Percentiles rank a stretch among this genome's conserved stretches.
phyloP scores from a whole-genome alignment of 1,139 yeast species.

The Blastobotrys illinoisensis region DNA sequence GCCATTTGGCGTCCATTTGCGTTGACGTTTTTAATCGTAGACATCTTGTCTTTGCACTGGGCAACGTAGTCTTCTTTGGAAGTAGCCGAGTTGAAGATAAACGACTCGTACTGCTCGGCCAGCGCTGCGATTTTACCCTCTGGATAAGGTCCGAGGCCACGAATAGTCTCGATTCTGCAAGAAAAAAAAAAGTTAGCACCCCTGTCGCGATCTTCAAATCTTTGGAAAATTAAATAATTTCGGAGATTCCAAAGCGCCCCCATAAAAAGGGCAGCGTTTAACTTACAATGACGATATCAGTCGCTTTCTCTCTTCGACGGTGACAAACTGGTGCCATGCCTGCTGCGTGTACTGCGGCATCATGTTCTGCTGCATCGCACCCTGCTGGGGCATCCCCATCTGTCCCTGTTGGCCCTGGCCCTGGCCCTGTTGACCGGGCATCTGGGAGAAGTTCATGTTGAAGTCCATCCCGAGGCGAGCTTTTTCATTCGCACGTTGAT shows the following conservation, averaged over 20 bases:
- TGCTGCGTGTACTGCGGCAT: slow-evolving; percentile 6
- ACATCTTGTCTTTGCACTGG: slow-evolving; percentile 23
- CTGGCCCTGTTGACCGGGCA: not conserved
- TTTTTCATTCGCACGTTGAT: not conserved
- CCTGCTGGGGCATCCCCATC: not conserved
- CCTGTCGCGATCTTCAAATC: not conserved
- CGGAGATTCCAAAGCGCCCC: too few relatives aligned
- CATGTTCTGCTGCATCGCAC: not conserved
- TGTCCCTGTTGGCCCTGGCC: not conserved
- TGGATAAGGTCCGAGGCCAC: slow-evolving; percentile 23
- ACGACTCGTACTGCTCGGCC: slow-evolving; percentile 30
- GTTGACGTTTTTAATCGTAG: slow-evolving; percentile 15
- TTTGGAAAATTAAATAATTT: too few relatives aligned
- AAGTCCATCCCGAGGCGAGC: slow-evolving; percentile 16
- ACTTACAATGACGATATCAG: slow-evolving; percentile 14
- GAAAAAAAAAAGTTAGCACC: not conserved
- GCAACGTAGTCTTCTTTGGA: slow-evolving; percentile 26
- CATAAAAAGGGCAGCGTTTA: too few relatives aligned
- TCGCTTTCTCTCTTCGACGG: slow-evolving; percentile 26
- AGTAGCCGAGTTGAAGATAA: slow-evolving; percentile 25
- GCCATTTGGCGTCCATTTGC: not conserved
- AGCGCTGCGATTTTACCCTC: slow-evolving; percentile 26
- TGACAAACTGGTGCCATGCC: slow-evolving; percentile 22
- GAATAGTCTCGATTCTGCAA: slow-evolving; percentile 14
- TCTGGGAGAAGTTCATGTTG: slow-evolving; percentile 7